Conservation (phyloP, 768 basidiomycete species). For the Punctularia strigosozonata region DNA sequence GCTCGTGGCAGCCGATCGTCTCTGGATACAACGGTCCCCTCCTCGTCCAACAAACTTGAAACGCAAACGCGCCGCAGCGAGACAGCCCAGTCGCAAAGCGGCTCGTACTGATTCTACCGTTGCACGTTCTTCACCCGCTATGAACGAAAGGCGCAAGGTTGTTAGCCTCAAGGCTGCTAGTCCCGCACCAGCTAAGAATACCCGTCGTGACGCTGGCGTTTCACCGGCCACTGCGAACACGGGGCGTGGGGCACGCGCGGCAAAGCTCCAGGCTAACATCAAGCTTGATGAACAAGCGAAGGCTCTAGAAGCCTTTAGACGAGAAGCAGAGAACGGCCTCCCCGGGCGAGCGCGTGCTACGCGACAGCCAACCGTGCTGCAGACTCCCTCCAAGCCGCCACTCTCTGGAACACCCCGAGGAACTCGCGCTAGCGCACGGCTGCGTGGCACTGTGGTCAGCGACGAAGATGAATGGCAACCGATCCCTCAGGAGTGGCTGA, state of each 20-base stretch:
- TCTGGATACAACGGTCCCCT: slow-evolving; percentile 75
- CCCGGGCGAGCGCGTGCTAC: slow-evolving; percentile 7
- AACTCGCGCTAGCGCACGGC: slow-evolving; percentile 53
- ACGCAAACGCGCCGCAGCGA: slow-evolving; percentile 23
- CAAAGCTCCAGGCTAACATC: slow-evolving; percentile 61
- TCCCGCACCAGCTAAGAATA: too few species aligned
- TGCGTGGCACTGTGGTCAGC: slow-evolving; percentile 40
- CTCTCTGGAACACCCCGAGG: too few species aligned
- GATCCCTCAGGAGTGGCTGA: slow-evolving; percentile 68
- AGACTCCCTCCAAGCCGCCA: slow-evolving; percentile 17
- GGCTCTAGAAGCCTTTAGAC: slow-evolving; percentile 51
- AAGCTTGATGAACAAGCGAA: slow-evolving; percentile 59
- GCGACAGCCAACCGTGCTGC: slow-evolving; percentile 8
- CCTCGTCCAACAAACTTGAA: slow-evolving; percentile 36
- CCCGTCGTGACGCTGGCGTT: too few species aligned
- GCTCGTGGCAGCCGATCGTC: slow-evolving; percentile 50
- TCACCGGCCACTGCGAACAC: slow-evolving; percentile 2
- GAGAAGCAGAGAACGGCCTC: slow-evolving; percentile 25
- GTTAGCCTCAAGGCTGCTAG: too few species aligned
- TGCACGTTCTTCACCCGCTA: slow-evolving; percentile 8
- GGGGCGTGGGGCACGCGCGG: slow-evolving; percentile 29
- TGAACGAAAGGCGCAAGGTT: slow-evolving; percentile 6
- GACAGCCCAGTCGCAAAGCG: slow-evolving; percentile 14
- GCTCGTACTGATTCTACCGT: slow-evolving; percentile 11
- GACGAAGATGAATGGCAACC: slow-evolving; percentile 62